Evolutionary conservation across 371 early-diverging fungal species (phyloP), one percentile per base, ranked within the genome.

Genomic region (Conidiobolus incongruus): DNA sequence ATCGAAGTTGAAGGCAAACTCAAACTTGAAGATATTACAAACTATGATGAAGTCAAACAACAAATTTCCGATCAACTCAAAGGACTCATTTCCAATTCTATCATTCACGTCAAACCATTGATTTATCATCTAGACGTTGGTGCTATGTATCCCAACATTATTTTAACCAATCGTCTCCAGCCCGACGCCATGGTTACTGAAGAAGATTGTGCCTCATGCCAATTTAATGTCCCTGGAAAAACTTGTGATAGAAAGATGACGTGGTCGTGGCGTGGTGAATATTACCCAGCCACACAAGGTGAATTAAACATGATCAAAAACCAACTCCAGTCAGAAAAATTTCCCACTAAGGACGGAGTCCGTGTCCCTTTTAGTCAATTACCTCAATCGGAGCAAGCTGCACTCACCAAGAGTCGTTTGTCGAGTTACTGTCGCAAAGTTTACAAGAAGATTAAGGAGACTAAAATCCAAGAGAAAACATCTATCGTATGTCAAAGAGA

Each of bases 91-190:
- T 81, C 86, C 44, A 58, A 54, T 3, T 87, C 91, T 2, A 65
- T 65, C 26, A 70, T 79, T 12, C 15, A 16, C 10, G 84, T 83
- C 44, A 58, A 62, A 11, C 99, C 99, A 0, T 61, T 82, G 5
- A 89, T 99, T 44, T 99, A 99, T 62, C 99, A 99, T 55, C 70
- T 99, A 63, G 99, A 99, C 62, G 98, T 99, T 2, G 99, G 90
- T 0, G 98, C 99, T 21, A 98, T 99, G 99, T 99, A 99, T 56
- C 98, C 99, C 13, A 99, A 99, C 55, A 99, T 99, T 48, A 99
- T 99, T 58, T 65, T 99, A 15, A 99, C 99, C 8, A 98, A 99
- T 53, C 79, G 97, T 20, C 63, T 99, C 2, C 99, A 99, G 60
- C 99, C 99, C 1, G 86, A 91, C 58, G 88, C 99, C 2, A 81